phyloP scores from a whole-genome alignment of 805 yeast species.

The Kodamaea lidongshanica region DNA sequence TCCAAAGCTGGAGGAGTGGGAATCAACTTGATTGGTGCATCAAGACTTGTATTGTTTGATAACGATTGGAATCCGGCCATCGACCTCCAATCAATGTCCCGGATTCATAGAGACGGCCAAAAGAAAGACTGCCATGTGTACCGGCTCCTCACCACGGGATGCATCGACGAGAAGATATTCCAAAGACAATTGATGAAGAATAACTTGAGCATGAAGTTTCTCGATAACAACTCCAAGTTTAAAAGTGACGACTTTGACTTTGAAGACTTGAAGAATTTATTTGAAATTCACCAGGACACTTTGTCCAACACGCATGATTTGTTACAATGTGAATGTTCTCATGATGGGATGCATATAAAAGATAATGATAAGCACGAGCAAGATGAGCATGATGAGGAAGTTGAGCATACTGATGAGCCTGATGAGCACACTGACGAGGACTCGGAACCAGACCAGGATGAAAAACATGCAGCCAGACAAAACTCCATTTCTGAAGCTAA shows the following conservation, averaged over 20 bases:
- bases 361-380: no score
- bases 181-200: conserved; percentile 86
- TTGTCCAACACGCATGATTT: conserved; percentile 73
- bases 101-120: conserved; percentile 94
- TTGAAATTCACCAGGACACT: conserved; percentile 48
- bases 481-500: no score
- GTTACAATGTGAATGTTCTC: conserved; percentile 57
- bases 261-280: conserved; percentile 68
- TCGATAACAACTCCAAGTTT: conserved; percentile 35
- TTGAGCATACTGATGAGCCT: conserved; percentile 3
- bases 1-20: conserved; percentile 96
- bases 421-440: conserved; percentile 10
- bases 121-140: conserved; percentile 70
- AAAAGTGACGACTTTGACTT: conserved; percentile 63
- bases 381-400: conserved; percentile 10
- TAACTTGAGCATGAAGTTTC: conserved; percentile 68
- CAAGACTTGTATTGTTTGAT: conserved; percentile 76
- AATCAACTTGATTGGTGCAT: conserved; percentile 82
- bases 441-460: no score
- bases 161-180: conserved; percentile 88
- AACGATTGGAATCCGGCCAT: conserved; percentile 97
- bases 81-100: conserved; percentile 91
- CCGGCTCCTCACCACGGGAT: conserved; percentile 78
- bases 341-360: conserved; percentile 48
- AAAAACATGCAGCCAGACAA: conserved; percentile 5